Percentiles rank a stretch among this genome's conserved stretches.
Conservation (phyloP, 2,329 filamentous ascomycete species). For the Penicillium sclerotiorum region DNA sequence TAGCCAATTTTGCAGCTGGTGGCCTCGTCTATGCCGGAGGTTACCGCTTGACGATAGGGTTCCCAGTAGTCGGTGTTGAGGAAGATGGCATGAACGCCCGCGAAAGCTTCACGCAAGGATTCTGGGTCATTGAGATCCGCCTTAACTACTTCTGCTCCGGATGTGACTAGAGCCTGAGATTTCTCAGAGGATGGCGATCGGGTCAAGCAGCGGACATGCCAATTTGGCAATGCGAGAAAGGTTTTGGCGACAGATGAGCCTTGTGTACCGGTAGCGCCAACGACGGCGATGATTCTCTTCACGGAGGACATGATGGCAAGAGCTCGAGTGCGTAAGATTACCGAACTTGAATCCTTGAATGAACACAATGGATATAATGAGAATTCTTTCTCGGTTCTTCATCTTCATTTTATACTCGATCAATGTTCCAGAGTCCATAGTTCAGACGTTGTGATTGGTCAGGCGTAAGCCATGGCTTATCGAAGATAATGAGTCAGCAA, state of each 20-base stretch:
- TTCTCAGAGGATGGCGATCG: slow-evolving; percentile 28
- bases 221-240: slow-evolving; percentile 30
- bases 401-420: slow-evolving; percentile 18
- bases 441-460: not conserved
- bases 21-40: slow-evolving; percentile 11
- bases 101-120: slow-evolving; percentile 34
- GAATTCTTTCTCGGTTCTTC: not conserved
- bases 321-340: not conserved
- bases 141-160: slow-evolving; percentile 33
- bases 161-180: slow-evolving; percentile 22
- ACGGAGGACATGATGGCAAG: slow-evolving; percentile 31
- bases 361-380: too few species aligned
- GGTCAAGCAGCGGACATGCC: slow-evolving; percentile 37
- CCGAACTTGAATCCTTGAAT: too few species aligned
- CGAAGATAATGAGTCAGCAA: not conserved
- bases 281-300: slow-evolving; percentile 44
- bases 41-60: slow-evolving; percentile 44
- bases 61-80: slow-evolving; percentile 61
- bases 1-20: slow-evolving; percentile 37
- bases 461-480: slow-evolving; percentile 7
- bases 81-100: slow-evolving; percentile 56
- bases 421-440: not conserved
- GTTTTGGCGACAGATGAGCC: slow-evolving; percentile 32
- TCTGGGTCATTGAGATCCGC: slow-evolving; percentile 32
- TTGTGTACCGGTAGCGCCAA: slow-evolving; percentile 41